These are phyloP conservation scores for Fusarium nurragi DNA, from an alignment of 2,329 filamentous ascomycete genomes.

Conservation along the genomic window DNA sequence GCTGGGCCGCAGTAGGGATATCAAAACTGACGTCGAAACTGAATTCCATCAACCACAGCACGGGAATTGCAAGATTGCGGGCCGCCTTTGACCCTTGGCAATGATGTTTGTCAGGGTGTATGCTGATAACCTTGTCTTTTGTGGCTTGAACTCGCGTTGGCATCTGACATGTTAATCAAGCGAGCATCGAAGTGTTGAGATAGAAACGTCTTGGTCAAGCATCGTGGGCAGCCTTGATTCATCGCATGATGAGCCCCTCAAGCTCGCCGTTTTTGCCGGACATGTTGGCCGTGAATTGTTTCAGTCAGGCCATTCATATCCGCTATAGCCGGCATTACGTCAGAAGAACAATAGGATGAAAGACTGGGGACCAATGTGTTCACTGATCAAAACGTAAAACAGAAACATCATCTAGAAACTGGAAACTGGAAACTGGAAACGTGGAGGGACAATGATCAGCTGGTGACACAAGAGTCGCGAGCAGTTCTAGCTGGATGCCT, in stretches of 20 bases:
- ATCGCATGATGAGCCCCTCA: slow-evolving; percentile 21
- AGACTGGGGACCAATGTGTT: slow-evolving; percentile 4
- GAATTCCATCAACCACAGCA: slow-evolving; percentile 45
- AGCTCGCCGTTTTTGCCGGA: slow-evolving; percentile 11
- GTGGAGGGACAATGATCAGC: slow-evolving; percentile 14
- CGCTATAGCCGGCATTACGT: slow-evolving; percentile 14
- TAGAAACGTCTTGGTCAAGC: slow-evolving; percentile 6
- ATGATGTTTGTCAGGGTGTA: slow-evolving; percentile 33
- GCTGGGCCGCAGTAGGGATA: slow-evolving; percentile 16
- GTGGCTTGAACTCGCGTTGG: slow-evolving; percentile 15
- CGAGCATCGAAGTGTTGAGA: slow-evolving; percentile 5
- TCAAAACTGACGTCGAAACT: slow-evolving; percentile 36
- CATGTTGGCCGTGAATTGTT: slow-evolving; percentile 11
- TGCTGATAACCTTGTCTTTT: slow-evolving; percentile 2
- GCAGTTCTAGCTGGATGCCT: slow-evolving; percentile 38
- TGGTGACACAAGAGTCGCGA: slow-evolving; percentile 17
- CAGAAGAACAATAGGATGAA: slow-evolving; percentile 29
- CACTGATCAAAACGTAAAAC: slow-evolving; percentile 34
- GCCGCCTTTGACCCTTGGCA: slow-evolving; percentile 28
- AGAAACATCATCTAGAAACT: slow-evolving; percentile 11
- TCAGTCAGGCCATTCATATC: slow-evolving; percentile 35
- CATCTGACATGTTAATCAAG: slow-evolving; percentile 21
- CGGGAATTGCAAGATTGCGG: slow-evolving; percentile 39
- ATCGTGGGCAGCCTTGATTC: slow-evolving; percentile 9
- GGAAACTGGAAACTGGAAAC: slow-evolving; percentile 23